Base-by-base conservation (phyloP, 169 alveolate species). In the Miamiensis avidus region DNA sequence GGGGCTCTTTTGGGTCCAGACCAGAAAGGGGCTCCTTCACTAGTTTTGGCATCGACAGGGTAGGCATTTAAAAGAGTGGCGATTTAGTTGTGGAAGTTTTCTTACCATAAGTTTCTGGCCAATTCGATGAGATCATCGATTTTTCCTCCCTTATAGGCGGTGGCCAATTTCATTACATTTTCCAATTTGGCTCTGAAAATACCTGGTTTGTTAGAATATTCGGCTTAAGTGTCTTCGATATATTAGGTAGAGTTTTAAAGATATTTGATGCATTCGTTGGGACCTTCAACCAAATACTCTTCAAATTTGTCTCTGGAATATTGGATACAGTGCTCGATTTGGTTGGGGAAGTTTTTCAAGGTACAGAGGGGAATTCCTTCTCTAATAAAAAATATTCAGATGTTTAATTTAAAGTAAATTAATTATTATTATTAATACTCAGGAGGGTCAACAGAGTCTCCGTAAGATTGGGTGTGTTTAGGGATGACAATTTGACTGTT, bases 1-100 rank as follows among this genome's bases (percentile, higher is more conserved):
- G 99, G 99, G n/a, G 98, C 97, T 90, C 99, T 95, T 89, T 99
- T 99, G 27, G 99, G 99, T 28, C 99, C 99, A 49, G 98, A 92
- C 99, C 99, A 99, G 93, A 99, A 99, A 78, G 93, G 97, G 26
- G 95, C 91, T 1, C 99, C 99, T 81, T 97, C 99, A n/a, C 95
- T 90, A 74, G 97, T 98, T 82, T 88, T 92, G 86, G 98, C 99
- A 82, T 98, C 99, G 49, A 91, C 94, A 0, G 99, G 99, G 96
- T 98, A 98, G 75, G 98, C 95, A 88, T 96, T 87, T 78, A 98
- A 93, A 73, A 99, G 97, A 88, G 98, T 98, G 49, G 90, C 92
- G 79, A 99, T 99, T 83, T 97, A 96, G 87, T 98, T 94, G 76
- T 93, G 89, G 96, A 97, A 99, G 81, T 93, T 90, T 28, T 93